Evolutionary conservation across 208 protist species (phyloP).

Genomic region (Crithidia sp.): DNA sequence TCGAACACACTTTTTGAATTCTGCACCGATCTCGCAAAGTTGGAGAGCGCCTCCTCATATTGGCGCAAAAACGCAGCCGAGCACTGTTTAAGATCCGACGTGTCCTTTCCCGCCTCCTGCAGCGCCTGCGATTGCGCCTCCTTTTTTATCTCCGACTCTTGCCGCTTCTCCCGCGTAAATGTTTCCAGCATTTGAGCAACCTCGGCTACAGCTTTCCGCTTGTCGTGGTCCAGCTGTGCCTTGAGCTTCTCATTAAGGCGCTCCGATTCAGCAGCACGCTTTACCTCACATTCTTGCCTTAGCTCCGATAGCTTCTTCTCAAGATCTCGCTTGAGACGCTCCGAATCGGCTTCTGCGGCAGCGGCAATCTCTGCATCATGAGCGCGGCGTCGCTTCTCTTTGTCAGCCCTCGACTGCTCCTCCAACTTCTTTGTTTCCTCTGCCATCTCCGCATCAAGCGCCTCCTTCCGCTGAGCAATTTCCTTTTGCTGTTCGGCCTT

Average conservation of each 20-base stretch:
- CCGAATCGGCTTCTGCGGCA: conserved; percentile 8
- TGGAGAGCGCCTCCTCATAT: conserved; percentile 33
- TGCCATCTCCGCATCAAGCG: conserved; percentile 6
- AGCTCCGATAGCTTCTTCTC: conserved; percentile 21
- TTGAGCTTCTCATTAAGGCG: conserved; percentile 36
- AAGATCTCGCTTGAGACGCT: conserved; percentile 16
- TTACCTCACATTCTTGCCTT: conserved; percentile 28
- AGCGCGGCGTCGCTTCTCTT: conserved; percentile 10
- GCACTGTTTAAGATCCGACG: conserved; percentile 29
- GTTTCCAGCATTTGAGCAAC: conserved; percentile 38
- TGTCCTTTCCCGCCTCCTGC: conserved; percentile 23
- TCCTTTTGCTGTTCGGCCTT: conserved; percentile 24
- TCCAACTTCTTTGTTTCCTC: conserved; percentile 19
- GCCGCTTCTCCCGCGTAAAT: conserved; percentile 38
- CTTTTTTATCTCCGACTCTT: conserved; percentile 43
- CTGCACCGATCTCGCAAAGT: conserved; percentile 29
- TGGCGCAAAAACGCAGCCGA: conserved; percentile 23
- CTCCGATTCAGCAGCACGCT: conserved; percentile 24
- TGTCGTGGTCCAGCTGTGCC: conserved; percentile 43
- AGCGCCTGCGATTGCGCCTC: conserved; percentile 40
- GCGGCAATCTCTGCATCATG: conserved; percentile 12
- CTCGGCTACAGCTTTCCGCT: conserved; percentile 44
- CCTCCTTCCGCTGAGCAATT: conserved; percentile 15
- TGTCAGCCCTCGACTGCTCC: conserved; percentile 13
- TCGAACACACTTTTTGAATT: conserved; percentile 35